phyloP scores from a whole-genome alignment of 495 filamentous ascomycete species.

The Parmelia sp. region DNA sequence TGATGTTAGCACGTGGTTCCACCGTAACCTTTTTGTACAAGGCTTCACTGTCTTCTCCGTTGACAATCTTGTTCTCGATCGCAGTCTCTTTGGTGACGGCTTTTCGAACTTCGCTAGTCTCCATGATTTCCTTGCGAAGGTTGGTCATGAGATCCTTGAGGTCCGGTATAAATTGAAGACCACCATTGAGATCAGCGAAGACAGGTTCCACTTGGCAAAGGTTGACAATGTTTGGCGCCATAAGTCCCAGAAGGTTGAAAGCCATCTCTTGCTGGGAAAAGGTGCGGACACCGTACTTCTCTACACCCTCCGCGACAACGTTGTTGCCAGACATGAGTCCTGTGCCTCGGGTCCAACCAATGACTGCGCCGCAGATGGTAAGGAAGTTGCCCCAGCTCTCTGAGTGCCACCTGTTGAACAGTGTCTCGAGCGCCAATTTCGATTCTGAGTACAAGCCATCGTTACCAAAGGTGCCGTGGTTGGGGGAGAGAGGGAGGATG shows the following conservation, averaged over 20 bases:
- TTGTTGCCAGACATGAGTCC: slow-evolving; percentile 99
- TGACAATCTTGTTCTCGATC: slow-evolving; percentile 95
- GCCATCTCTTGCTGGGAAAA: slow-evolving; percentile 99
- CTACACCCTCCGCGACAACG: slow-evolving; percentile 91
- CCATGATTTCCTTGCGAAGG: slow-evolving; percentile 83
- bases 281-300: slow-evolving; percentile 91
- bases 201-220: slow-evolving; percentile 94
- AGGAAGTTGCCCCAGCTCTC: slow-evolving; percentile 98
- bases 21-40: slow-evolving; percentile 92
- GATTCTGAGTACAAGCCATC: slow-evolving; percentile 98
- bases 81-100: slow-evolving; percentile 93
- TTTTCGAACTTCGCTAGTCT: slow-evolving; percentile 87
- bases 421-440: slow-evolving; percentile 90
- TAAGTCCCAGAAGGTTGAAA: slow-evolving; percentile 94
- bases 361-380: slow-evolving; percentile 96
- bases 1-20: slow-evolving; percentile 94
- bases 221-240: slow-evolving; percentile 90
- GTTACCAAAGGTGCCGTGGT: slow-evolving; percentile 97
- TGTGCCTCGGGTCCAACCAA: slow-evolving; percentile 98
- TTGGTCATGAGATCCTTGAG: slow-evolving; percentile 90
- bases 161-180: slow-evolving; percentile 94
- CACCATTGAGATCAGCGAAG: slow-evolving; percentile 94
- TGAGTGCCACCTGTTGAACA: slow-evolving; percentile 98
- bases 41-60: slow-evolving; percentile 84
- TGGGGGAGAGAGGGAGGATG: slow-evolving; percentile 91